Evolutionary conservation across 202 grass and related monocot genomes (phyloP).

Genomic region (Musa balbisiana): DNA sequence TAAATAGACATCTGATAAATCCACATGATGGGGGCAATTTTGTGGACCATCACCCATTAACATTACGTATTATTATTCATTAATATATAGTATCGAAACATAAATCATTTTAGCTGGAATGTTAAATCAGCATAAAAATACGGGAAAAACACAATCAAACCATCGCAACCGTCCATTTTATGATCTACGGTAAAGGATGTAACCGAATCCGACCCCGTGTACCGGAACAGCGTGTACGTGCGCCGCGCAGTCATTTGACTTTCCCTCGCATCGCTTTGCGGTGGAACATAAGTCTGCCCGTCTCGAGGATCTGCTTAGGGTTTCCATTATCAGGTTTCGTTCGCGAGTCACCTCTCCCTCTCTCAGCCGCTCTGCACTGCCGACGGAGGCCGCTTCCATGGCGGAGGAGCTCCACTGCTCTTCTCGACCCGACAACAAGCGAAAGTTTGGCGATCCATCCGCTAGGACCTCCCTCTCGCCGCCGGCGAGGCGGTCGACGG

Average conservation of each 20-base stretch:
- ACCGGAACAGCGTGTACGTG: too few relatives aligned
- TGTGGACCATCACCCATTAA: too few relatives aligned
- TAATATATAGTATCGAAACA: too few relatives aligned
- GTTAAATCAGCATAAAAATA: too few relatives aligned
- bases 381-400: slow-evolving; percentile 31
- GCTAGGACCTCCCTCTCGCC: slow-evolving; percentile 25
- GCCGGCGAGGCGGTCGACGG: slow-evolving; percentile 37
- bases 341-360: neutral
- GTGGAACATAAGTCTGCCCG: neutral
- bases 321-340: slow-evolving; percentile 25
- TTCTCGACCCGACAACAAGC: slow-evolving; percentile 53
- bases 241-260: neutral
- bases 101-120: too few relatives aligned
- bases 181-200: too few relatives aligned
- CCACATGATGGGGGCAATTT: too few relatives aligned
- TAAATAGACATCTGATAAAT: too few relatives aligned
- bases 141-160: too few relatives aligned
- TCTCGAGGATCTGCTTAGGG: slow-evolving; percentile 21
- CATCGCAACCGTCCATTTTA: too few relatives aligned
- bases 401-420: slow-evolving; percentile 57
- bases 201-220: too few relatives aligned
- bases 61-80: too few relatives aligned
- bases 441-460: slow-evolving; percentile 67
- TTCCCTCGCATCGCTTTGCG: neutral
- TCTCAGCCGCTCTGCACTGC: slow-evolving; percentile 4